Evolutionary conservation across 441 rosid species (phyloP), one percentile per base, ranked within the genome.

Genomic region (Euphorbia corollata): DNA sequence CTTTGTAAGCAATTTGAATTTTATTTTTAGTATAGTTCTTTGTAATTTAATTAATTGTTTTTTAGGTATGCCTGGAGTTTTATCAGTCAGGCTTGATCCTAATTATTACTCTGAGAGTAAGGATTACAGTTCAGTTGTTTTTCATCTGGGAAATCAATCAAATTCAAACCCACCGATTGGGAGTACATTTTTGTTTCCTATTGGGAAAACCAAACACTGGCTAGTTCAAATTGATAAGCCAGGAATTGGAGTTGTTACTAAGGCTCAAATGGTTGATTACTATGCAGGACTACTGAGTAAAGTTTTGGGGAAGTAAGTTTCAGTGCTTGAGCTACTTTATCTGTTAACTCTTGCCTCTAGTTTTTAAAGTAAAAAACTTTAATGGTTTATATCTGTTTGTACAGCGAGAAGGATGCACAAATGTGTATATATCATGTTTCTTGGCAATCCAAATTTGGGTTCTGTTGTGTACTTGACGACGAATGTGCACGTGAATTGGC

Each of bases 221-320:
- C 78, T 87, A 65, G 95, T 93, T 23, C 82, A 77, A 61, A 63
- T 90, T 60, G 85, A 84, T 15, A 89, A 81, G 74, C 97, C 96
- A 5, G 89, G 89, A 20, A 81, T 87, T 60, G 87, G 84, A 24
- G 86, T 87, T 71, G 89, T 87, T 64, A 87, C 99, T 12, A 90
- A 90, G 78, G 96, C 96, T 0, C 96, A 93, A 68, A 90, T 93
- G 97, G 95, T 93, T 78, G 97, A 90, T 78, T 80, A 83, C 63
- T 87, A 85, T 77, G 80, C 83, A 70, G 87, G 79, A 66, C 71
- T 93, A 78, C 73, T 93, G 15, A 77, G 86, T 75, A 87, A 86
- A 77, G 91, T 89, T 75, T 63, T 93, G 74, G 82, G 89, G 65
- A 86, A 83, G 96, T 90, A 74, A 78, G 96, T 77, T 13, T 47